Conservation (phyloP, 805 yeast genomes). For the Kodamaea hsintzibuensis region DNA sequence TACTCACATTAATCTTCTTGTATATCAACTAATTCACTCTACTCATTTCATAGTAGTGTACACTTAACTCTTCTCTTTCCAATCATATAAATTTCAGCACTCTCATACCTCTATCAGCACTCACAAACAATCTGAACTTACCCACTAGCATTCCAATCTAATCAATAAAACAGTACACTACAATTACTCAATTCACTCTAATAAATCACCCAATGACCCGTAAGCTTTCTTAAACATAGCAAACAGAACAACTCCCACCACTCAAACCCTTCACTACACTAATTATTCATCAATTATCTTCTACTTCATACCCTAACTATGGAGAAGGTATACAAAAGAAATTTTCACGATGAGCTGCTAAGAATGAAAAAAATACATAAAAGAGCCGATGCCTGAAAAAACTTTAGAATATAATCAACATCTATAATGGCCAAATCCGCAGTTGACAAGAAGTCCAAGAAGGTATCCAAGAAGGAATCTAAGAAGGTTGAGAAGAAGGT, state of each 20-base stretch:
- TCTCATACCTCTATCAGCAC: too few relatives aligned
- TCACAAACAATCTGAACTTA: too few relatives aligned
- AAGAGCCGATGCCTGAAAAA: slow-evolving; percentile 7
- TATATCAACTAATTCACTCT: neutral
- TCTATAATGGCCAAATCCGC: slow-evolving; percentile 42
- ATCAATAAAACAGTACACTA: too few relatives aligned
- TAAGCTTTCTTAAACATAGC: neutral
- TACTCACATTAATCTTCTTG: neutral
- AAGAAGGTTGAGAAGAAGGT: slow-evolving; percentile 11
- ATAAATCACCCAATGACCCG: neutral
- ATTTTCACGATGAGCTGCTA: slow-evolving; percentile 1
- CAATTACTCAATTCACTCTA: neutral
- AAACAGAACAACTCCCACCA: neutral
- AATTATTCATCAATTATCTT: neutral
- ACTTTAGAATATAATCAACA: slow-evolving; percentile 2
- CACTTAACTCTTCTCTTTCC: neutral
- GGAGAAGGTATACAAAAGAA: neutral
- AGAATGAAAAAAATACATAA: slow-evolving; percentile 4
- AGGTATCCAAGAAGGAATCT: slow-evolving; percentile 21
- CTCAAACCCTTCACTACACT: neutral
- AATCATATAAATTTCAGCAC: neutral
- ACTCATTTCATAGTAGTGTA: too few relatives aligned
- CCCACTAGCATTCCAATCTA: too few relatives aligned
- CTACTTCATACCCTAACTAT: neutral
- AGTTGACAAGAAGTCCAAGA: slow-evolving; percentile 28